Base-by-base conservation (phyloP, 257 asterid species). In the Nicotiana tabacum region DNA sequence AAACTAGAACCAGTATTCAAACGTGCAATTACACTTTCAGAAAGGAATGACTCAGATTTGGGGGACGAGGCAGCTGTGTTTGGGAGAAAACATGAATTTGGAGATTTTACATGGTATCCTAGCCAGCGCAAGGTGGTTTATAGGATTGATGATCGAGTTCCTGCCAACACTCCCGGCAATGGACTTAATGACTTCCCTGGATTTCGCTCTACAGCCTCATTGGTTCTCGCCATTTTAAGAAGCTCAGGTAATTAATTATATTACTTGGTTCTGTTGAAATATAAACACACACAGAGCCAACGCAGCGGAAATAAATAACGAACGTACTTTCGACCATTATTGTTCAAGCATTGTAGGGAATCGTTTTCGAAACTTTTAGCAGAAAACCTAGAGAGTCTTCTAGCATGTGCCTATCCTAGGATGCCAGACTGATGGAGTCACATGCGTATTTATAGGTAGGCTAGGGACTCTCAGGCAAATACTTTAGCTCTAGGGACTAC, bases 21-120 rank as follows among this genome's bases (percentile, higher is more conserved):
- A 82, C 30, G 87, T 77, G 76, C 87, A 77, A 66, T 84, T 3
- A 81, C 74, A 2, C 79, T 60, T n/a, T 58, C 24, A 2, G 82
- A 74, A 56, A 66, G 69, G 78, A 51, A 65, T 48, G 87, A 84
- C 55, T 76, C 85, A 32, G 69, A 72, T n/a, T 70, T 84, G 43
- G 85, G 83, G 61, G 74, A 84, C 6, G 12, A 81, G 4, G 74
- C 80, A 37, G 1, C 30, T 24, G 66, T 16, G 1, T 81, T 84
- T 51, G 87, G 87, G 16, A 81, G 46, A 17, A 53, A 84, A 82
- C 85, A 84, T 56, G 87, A 84, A 39, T 84, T 84, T 81, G 87
- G 85, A 24, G 87, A 84, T 68, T 51, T 84, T 21, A 62, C 62
- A 57, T 84, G 87, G 87, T 48, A 57, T 66, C 85, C 87, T n/a